These are phyloP conservation scores for Phytophthora chlamydospora DNA, from an alignment of 352 stramenopile species.

Conservation along the genomic window DNA sequence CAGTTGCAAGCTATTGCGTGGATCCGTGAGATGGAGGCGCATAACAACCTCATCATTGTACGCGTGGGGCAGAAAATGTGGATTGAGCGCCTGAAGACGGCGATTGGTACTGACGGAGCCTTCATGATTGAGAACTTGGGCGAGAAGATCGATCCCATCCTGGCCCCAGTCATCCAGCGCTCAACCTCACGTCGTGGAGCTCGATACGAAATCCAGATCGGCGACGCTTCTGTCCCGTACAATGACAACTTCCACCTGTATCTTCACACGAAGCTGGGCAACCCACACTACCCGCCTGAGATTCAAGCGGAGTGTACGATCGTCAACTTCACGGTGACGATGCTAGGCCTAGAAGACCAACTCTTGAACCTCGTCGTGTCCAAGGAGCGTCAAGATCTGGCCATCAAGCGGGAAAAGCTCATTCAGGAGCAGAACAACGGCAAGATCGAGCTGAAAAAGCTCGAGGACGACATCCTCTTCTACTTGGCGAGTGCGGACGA, in stretches of 20 bases:
- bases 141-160: slow-evolving; percentile 94
- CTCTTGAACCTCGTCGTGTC: slow-evolving; percentile 92
- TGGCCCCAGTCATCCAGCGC: slow-evolving; percentile 94
- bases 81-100: slow-evolving; percentile 93
- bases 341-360: slow-evolving; percentile 93
- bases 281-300: slow-evolving; percentile 95
- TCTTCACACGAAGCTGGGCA: slow-evolving; percentile 95
- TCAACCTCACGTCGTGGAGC: slow-evolving; percentile 93
- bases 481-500: slow-evolving; percentile 95
- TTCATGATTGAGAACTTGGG: slow-evolving; percentile 96
- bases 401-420: slow-evolving; percentile 88
- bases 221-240: slow-evolving; percentile 94
- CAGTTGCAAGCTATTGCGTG: slow-evolving; percentile 94
- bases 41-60: slow-evolving; percentile 94
- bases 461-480: slow-evolving; percentile 95
- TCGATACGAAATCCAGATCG: slow-evolving; percentile 95
- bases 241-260: slow-evolving; percentile 95
- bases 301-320: slow-evolving; percentile 96
- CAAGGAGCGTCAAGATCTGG: slow-evolving; percentile 90
- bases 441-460: slow-evolving; percentile 96
- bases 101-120: slow-evolving; percentile 92
- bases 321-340: slow-evolving; percentile 96
- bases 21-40: slow-evolving; percentile 92
- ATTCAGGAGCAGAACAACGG: slow-evolving; percentile 96
- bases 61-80: slow-evolving; percentile 94